A percentile compares a stretch with the other conserved stretches of the same genome.
Evolutionary conservation across 2,329 filamentous ascomycete species (phyloP).

Genomic region (Dothiorella sarmentorum): DNA sequence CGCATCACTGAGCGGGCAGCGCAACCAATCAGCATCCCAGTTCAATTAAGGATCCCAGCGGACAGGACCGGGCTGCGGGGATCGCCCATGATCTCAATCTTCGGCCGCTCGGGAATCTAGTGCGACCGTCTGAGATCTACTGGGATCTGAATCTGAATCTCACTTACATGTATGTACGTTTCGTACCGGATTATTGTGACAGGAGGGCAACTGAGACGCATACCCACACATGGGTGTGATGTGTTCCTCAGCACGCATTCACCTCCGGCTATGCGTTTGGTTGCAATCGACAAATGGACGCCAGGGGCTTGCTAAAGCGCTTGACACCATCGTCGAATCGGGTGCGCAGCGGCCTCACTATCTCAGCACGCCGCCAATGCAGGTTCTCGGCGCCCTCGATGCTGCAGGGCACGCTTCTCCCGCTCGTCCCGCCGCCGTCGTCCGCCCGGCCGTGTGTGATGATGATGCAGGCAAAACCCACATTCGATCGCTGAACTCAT

Average conservation of each 20-base stretch:
- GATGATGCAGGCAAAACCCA: neutral
- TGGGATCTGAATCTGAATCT: constrained; percentile 3
- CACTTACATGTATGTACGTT: neutral
- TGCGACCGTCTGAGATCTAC: constrained; percentile 3
- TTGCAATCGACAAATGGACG: neutral
- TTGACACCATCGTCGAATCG: constrained; percentile 1
- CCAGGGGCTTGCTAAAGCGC: neutral
- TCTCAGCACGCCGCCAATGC: constrained; percentile 12
- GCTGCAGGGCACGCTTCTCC: constrained; percentile 1
- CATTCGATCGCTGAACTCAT: constrained; percentile 2
- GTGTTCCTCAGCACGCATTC: too few relatives aligned
- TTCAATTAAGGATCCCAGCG: constrained; percentile 3
- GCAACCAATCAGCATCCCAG: neutral
- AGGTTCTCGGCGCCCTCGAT: neutral
- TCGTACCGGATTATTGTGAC: neutral
- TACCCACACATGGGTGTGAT: too few relatives aligned
- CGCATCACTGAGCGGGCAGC: neutral
- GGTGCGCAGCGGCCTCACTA: constrained; percentile 4
- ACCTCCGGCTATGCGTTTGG: too few relatives aligned
- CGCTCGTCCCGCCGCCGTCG: neutral
- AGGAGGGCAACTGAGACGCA: neutral
- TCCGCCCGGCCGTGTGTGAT: constrained; percentile 1
- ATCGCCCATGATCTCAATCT: constrained; percentile 13
- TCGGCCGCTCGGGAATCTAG: constrained; percentile 10
- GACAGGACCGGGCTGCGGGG: constrained; percentile 4